Conservation (phyloP, 2,329 filamentous ascomycete species). For the Venturia nashicola region DNA sequence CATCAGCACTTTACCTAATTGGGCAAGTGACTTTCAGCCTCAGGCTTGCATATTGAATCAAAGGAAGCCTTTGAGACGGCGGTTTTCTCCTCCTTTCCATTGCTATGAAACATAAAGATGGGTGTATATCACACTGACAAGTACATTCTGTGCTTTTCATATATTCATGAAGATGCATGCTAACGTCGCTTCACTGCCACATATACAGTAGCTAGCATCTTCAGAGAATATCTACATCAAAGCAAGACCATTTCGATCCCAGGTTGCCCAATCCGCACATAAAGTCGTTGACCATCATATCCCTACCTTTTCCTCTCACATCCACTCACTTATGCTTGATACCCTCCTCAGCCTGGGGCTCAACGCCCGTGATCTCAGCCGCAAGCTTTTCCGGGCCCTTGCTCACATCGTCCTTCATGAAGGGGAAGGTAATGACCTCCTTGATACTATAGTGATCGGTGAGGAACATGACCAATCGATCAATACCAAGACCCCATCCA, state of each 20-base stretch:
- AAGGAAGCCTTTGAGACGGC: neutral
- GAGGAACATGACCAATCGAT: conserved; percentile 85
- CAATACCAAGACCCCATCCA: conserved; percentile 90
- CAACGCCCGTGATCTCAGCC: conserved; percentile 50
- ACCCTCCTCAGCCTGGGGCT: conserved; percentile 48
- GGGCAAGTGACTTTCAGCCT: neutral
- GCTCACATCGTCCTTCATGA: conserved; percentile 78
- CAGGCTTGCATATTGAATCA: neutral
- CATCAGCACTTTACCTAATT: neutral
- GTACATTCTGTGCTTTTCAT: too few relatives aligned
- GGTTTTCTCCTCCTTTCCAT: neutral
- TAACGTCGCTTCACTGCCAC: neutral
- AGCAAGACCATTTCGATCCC: neutral
- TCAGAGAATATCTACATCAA: neutral
- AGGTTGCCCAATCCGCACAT: neutral
- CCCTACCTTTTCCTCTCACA: neutral
- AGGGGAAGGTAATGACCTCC: conserved; percentile 91
- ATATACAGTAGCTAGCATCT: neutral
- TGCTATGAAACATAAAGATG: too few relatives aligned
- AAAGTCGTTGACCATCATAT: neutral
- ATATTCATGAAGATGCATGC: neutral
- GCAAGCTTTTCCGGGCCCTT: conserved; percentile 35
- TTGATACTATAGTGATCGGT: conserved; percentile 94
- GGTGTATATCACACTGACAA: too few relatives aligned
- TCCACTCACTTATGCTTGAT: conserved; percentile 23